Evolutionary conservation across 768 basidiomycete genomes (phyloP), one percentile per base, ranked within the genome.

Genomic region (Gloeostereum incarnatum): DNA sequence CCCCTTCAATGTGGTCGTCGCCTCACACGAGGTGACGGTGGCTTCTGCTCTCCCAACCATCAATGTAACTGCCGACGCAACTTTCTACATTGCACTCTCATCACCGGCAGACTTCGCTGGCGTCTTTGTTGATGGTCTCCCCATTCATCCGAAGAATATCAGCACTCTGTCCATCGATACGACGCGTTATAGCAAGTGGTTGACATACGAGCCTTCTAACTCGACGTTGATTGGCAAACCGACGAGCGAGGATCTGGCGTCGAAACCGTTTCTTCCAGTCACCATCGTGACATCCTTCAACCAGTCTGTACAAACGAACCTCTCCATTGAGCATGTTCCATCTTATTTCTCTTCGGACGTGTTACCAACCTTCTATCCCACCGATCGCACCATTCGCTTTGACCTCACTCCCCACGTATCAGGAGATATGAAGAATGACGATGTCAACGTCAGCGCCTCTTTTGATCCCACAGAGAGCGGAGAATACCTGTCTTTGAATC

Each of bases 321-420:
- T 93, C 23, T 63, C 73, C 2, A 50, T 97, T 44, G 72, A 72
- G 19, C 54, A 87, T 16, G 75, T 81, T 6, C 70, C 81, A 3
- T 83, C 88, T 3, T 85, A 75, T 55, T 94, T 96, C 61, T 61
- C 70, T 8, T 45, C 62, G 16, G 61, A 74, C 16, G 58, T 62
- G 22, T 58, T 89, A 31, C 74, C 82, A 13, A 65, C 76, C 16
- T 59, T 82, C 35, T 59, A 72, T 34, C 69, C 66, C 26, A 61
- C 65, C 18, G 73, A 71, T 10, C 75, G 74, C 6, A 30, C 54
- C 3, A 58, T 88, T 31, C 48, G 62, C 5, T 79, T 85, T 49
- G 56, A 67, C 46, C 61, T 92, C 25, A 48, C 54, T 2, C 60
- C 61, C 22, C 80, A 70, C 57, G 71, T 82, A 48, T 73, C 75